phyloP scores from a whole-genome alignment of 768 basidiomycete genomes.

The Hydnomerulius pinastri region DNA sequence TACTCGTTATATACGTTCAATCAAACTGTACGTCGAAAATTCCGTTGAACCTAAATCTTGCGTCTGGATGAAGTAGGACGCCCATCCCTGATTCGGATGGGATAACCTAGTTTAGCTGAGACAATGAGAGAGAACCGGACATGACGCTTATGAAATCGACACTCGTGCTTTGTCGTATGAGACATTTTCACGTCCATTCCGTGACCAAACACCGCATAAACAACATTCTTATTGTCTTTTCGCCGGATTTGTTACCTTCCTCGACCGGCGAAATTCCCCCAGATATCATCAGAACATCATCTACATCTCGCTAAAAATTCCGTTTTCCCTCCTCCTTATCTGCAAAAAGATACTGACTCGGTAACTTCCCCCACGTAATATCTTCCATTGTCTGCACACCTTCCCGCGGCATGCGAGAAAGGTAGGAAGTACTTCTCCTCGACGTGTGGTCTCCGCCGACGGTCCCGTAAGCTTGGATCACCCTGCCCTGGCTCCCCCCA shows the following conservation, averaged over 20 bases:
- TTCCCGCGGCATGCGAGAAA: constrained; percentile 32
- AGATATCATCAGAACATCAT: constrained; percentile 20
- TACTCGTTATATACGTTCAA: constrained; percentile 53
- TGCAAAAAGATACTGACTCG: constrained; percentile 35
- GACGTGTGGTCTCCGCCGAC: constrained; percentile 32
- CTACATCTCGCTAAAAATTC: constrained; percentile 31
- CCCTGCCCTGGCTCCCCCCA: constrained; percentile 4
- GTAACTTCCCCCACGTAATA: constrained; percentile 31
- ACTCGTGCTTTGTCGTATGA: constrained; percentile 30
- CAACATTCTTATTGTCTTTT: constrained; percentile 50
- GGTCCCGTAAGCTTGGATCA: constrained; percentile 23
- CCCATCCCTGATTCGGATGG: constrained; percentile 19
- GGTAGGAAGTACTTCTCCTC: background rate
- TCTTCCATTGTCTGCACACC: constrained; percentile 23
- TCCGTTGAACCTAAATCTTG: constrained; percentile 37
- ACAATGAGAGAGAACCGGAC: constrained; percentile 33
- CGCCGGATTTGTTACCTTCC: constrained; percentile 25
- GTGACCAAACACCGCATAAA: constrained; percentile 42
- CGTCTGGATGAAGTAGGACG: constrained; percentile 19
- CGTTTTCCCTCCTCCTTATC: constrained; percentile 35
- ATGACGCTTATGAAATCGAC: constrained; percentile 34
- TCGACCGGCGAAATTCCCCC: constrained; percentile 41
- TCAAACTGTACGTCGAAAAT: constrained; percentile 33
- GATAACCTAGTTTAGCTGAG: constrained; percentile 30
- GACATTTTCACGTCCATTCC: constrained; percentile 43